Percentiles rank a stretch among this genome's conserved stretches.
These are phyloP conservation scores for Fusarium caatingaense DNA, from an alignment of 2,329 filamentous ascomycete species.

Conservation along the genomic window DNA sequence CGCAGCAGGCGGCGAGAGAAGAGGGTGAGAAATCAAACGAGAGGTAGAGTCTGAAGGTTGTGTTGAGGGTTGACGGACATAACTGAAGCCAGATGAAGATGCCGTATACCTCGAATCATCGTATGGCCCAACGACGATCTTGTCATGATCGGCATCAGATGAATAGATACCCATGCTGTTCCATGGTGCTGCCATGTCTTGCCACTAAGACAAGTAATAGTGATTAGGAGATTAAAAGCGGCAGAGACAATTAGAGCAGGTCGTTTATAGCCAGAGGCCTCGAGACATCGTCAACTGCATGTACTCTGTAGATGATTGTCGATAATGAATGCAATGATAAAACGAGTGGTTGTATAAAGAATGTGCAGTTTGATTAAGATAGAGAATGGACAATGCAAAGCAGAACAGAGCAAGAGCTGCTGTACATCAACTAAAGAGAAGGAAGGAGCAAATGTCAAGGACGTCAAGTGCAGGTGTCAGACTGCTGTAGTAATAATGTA, in stretches of 20 bases:
- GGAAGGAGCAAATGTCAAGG: slow-evolving; percentile 14
- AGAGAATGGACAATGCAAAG: background rate
- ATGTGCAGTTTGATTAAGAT: background rate
- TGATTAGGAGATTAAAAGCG: background rate
- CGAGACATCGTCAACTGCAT: slow-evolving; percentile 8
- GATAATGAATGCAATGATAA: background rate
- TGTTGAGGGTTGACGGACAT: slow-evolving; percentile 35
- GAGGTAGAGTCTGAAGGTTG: slow-evolving; percentile 41
- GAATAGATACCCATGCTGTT: slow-evolving; percentile 31
- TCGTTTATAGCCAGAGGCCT: slow-evolving; percentile 10
- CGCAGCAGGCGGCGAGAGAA: slow-evolving; percentile 42
- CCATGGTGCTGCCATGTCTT: slow-evolving; percentile 39
- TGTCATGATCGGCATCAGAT: slow-evolving; percentile 21
- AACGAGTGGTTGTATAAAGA: slow-evolving; percentile 4
- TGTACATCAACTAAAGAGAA: background rate
- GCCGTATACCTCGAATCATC: slow-evolving; percentile 33
- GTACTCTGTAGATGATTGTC: background rate
- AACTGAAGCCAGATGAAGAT: slow-evolving; percentile 37
- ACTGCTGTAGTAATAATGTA: background rate
- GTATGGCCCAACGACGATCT: slow-evolving; percentile 28
- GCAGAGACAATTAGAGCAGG: background rate
- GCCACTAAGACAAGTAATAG: slow-evolving; percentile 5
- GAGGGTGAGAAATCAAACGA: slow-evolving; percentile 28
- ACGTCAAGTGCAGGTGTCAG: background rate
- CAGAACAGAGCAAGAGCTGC: background rate